A percentile compares a stretch with the other conserved stretches of the same genome.
Evolutionary conservation across 73 alveolate genomes (phyloP).

Genomic region (Paramecium caudatum): DNA sequence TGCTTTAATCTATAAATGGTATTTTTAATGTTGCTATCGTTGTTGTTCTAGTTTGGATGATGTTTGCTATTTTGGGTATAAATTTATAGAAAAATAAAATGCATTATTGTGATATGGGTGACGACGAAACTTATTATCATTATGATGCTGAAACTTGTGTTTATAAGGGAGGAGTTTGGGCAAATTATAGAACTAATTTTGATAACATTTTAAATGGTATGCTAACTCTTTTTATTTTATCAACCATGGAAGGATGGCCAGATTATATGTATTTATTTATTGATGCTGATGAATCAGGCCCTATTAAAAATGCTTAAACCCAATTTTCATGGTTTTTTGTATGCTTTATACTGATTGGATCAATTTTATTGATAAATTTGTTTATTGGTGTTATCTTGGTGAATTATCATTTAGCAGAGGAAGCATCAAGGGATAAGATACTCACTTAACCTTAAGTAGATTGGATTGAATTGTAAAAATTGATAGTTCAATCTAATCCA

Average conservation of each 20-base stretch:
- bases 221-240: conserved; percentile 91
- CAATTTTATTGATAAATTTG: conserved; percentile 94
- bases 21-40: conserved; percentile 91
- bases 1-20: conserved; percentile 90
- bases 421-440: conserved; percentile 65
- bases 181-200: conserved; percentile 81
- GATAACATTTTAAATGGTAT: conserved; percentile 93
- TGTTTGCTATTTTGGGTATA: conserved; percentile 74
- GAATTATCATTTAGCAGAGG: conserved; percentile 92
- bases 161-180: conserved; percentile 83
- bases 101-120: conserved; percentile 81
- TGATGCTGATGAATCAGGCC: conserved; percentile 85
- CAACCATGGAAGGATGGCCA: conserved; percentile 98
- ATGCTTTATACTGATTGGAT: conserved; percentile 90
- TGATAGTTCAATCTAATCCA: conserved; percentile 81
- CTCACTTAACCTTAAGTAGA: conserved; percentile 77
- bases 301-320: conserved; percentile 84
- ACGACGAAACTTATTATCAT: conserved; percentile 70
- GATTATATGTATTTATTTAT: conserved; percentile 86
- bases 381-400: conserved; percentile 96
- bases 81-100: conserved; percentile 69
- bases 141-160: neutral
- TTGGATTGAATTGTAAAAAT: conserved; percentile 84
- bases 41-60: conserved; percentile 90
- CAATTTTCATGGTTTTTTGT: conserved; percentile 86